Base-by-base conservation (phyloP, 2,329 filamentous ascomycete genomes). In the Sclerotinia minor region DNA sequence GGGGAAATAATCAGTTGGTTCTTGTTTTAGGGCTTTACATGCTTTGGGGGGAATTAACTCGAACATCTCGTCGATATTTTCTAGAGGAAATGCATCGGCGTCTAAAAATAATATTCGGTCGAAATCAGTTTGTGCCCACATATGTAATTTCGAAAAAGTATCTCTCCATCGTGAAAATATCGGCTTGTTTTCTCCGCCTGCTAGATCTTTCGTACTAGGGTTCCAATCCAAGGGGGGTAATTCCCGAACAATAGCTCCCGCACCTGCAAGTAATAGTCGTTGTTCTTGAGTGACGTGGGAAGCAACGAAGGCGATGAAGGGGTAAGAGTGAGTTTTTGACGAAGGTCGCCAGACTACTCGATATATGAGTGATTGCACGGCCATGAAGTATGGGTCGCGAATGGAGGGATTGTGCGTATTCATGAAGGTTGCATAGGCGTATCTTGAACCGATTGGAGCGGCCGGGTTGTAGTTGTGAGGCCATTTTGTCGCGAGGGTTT, bases 391-490 rank as follows among this genome's bases (percentile, higher is more conserved):
- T 1, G 70, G 68, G n/a, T 64, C 69, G 13, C 54, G 65, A 17
- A 60, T 54, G 17, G 67, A 63, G 13, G 70, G 67, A 15, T 67
- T 52, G 5, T 67, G 70, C 1, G 66, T 69, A 15, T 67, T 69
- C 64, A 70, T 69, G 29, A 69, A 68, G 8, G 70, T 69, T 24
- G 70, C 64, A 49, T 69, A 71, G 44, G 64, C 64, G 44, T 29
- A 66, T 17, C 41, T 21, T 15, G 60, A 44, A 44, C 29, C 50
- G 6, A 49, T 7, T 1, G 57, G 92, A 92, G 5, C 7, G 5
- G 57, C 52, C 29, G 57, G 57, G 32, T 67, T 45, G 19, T 67
- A 67, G n/a, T 64, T 67, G 65, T 55, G 65, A n/a, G 65, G 65
- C 57, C 58, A 63, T 47, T 54, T 32, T 2, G 26, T 9, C 32